Conservation (phyloP, 345 rosid genomes). For the Gossypium anomalum region DNA sequence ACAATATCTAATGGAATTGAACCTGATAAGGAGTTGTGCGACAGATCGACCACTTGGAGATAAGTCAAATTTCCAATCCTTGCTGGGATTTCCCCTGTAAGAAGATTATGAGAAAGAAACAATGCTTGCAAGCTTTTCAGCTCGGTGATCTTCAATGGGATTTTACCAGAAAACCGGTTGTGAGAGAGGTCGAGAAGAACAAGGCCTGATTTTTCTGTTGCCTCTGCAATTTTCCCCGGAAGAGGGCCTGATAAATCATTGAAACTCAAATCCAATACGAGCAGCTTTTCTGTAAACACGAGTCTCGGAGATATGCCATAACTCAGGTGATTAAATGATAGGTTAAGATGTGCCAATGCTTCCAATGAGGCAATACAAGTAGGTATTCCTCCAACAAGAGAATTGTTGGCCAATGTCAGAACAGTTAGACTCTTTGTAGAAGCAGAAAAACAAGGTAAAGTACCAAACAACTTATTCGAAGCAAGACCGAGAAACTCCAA, state of each 20-base stretch:
- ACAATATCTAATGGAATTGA: constrained; percentile 78
- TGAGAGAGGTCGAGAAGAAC: constrained; percentile 79
- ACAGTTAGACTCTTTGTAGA: constrained; percentile 45
- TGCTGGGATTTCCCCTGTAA: constrained; percentile 71
- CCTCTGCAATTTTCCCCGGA: constrained; percentile 54
- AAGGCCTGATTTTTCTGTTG: constrained; percentile 68
- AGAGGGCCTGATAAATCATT: constrained; percentile 69
- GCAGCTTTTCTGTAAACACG: constrained; percentile 63
- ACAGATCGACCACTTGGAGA: constrained; percentile 83
- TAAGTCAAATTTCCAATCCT: constrained; percentile 82
- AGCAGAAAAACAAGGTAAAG: constrained; percentile 77
- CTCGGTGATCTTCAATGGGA: constrained; percentile 69
- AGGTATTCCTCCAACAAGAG: constrained; percentile 80
- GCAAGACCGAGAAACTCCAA: constrained; percentile 60
- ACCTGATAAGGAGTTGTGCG: constrained; percentile 66
- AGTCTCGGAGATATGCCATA: constrained; percentile 72
- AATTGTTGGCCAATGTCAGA: constrained; percentile 60
- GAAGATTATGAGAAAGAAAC: constrained; percentile 77
- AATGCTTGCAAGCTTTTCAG: constrained; percentile 73
- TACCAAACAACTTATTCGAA: constrained; percentile 68
- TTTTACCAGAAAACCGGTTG: constrained; percentile 68
- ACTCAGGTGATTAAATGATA: constrained; percentile 58
- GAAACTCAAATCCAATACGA: constrained; percentile 74
- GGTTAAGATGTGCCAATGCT: constrained; percentile 54
- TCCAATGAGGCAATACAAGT: constrained; percentile 68